A percentile compares a stretch with the other conserved stretches of the same genome.
phyloP scores from a whole-genome alignment of 1,284 basidiomycete species.

The Stygiomarasmius scandens region DNA sequence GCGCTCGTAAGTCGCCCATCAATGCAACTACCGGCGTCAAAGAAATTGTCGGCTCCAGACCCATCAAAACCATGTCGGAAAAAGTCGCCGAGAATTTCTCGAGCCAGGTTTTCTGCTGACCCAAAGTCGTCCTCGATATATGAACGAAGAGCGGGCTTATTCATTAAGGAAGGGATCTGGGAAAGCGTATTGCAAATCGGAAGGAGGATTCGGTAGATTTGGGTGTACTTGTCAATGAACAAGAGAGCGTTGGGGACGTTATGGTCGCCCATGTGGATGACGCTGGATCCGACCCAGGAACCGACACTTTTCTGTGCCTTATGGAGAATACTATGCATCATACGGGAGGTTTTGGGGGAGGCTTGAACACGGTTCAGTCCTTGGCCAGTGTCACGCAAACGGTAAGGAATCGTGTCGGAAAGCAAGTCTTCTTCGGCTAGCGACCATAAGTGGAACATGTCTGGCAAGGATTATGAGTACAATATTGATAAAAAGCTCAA shows the following conservation, averaged over 20 bases:
- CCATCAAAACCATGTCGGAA: constrained; percentile 85
- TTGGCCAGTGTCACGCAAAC: constrained; percentile 81
- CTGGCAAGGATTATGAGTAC: constrained; percentile 35
- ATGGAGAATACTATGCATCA: constrained; percentile 83
- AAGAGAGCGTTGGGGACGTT: constrained; percentile 86
- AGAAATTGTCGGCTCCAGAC: constrained; percentile 80
- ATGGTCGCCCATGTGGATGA: constrained; percentile 73
- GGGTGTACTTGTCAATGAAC: constrained; percentile 82
- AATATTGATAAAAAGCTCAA: constrained; percentile 3
- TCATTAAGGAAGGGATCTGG: constrained; percentile 65
- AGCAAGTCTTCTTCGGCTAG: constrained; percentile 77
- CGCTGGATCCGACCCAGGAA: constrained; percentile 71
- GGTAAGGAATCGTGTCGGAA: constrained; percentile 71
- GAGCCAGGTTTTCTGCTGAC: constrained; percentile 62
- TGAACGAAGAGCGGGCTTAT: constrained; percentile 68
- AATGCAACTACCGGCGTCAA: constrained; percentile 69
- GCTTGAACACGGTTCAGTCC: constrained; percentile 83
- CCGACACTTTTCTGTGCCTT: constrained; percentile 79
- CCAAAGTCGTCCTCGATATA: constrained; percentile 83
- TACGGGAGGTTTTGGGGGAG: constrained; percentile 78
- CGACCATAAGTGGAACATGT: constrained; percentile 85
- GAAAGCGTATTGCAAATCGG: constrained; percentile 79
- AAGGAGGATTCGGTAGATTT: constrained; percentile 83
- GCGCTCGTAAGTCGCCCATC: constrained; percentile 73
- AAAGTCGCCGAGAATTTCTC: constrained; percentile 77